Evolutionary conservation across 345 rosid species (phyloP), one percentile per base, ranked within the genome.

Genomic region (Adansonia digitata): DNA sequence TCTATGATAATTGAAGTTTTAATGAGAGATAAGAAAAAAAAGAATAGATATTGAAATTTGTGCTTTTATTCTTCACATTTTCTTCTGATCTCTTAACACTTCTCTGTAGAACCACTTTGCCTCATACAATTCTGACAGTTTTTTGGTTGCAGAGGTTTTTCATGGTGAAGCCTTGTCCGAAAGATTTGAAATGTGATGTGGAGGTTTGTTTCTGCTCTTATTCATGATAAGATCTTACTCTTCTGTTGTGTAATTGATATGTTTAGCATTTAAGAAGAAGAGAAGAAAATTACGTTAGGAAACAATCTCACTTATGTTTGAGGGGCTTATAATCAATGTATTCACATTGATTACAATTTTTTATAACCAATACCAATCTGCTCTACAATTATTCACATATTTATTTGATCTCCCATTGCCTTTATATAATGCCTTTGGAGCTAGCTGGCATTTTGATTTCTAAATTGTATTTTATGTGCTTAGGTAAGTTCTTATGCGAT

Each of bases 141-240:
- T 35, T 72, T 39, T 75, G 63, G 66, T 75, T 86, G 73, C 88
- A 92, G 97, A 89, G 98, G 81, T 90, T 90, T 74, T 85, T 82
- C 81, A 79, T 92, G 92, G 97, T 92, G 76, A 94, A 89, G 87
- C 97, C 94, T 6, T 94, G 97, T 82, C 92, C 93, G 4, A 94
- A 94, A 76, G 97, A 94, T 80, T 71, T 89, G 78, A 92, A 92
- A 84, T 94, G 98, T 62, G 97, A 92, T 78, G 96, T 92, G 27
- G 94, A 94, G 93, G 97, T 94, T 71, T 67, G 86, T 49, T 77
- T 82, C 53, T 68, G 17, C 6, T 78, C 71, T 78, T 48, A 40
- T 75, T 77, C 34, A 17, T 7, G n/a, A 40, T 11, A 42, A 13
- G 61, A 22, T 52, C 52, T 46, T 56, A 15, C 45, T 29, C 45